Evolutionary conservation across 2,329 filamentous ascomycete genomes (phyloP).

Genomic region (Albifimbria verrucaria): DNA sequence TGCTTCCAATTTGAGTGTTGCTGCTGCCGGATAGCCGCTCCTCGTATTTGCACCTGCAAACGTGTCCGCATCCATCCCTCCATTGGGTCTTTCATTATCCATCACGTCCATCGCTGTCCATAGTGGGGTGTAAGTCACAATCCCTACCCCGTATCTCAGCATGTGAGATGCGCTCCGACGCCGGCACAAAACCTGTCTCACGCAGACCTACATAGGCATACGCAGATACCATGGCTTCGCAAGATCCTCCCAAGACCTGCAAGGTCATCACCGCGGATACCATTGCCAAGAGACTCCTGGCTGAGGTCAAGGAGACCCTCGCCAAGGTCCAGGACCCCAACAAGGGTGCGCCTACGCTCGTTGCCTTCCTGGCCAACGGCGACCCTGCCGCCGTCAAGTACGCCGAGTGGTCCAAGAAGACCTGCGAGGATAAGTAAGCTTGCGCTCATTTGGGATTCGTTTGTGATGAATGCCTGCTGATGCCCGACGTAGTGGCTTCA

Average conservation of each 20-base stretch:
- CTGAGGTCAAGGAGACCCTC: slow-evolving; percentile 74
- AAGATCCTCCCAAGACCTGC: slow-evolving; percentile 64
- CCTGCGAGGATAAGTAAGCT: slow-evolving; percentile 91
- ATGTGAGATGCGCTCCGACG: background rate
- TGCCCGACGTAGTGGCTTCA: slow-evolving; percentile 66
- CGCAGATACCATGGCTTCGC: slow-evolving; percentile 22
- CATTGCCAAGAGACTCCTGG: slow-evolving; percentile 77
- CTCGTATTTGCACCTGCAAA: background rate
- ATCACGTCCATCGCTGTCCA: background rate
- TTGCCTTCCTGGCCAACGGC: slow-evolving; percentile 87
- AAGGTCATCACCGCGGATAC: slow-evolving; percentile 89
- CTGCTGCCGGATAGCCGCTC: background rate
- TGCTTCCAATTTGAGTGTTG: background rate
- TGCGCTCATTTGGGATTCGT: background rate
- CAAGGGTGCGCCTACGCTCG: slow-evolving; percentile 66
- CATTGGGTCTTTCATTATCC: background rate
- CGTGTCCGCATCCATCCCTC: background rate
- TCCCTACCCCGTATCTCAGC: background rate
- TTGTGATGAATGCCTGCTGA: slow-evolving; percentile 10
- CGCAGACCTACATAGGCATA: background rate
- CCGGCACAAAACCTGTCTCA: background rate
- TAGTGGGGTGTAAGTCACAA: background rate
- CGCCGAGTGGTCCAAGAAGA: slow-evolving; percentile 96
- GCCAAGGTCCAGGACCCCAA: slow-evolving; percentile 61
- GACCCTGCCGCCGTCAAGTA: slow-evolving; percentile 92